Percentiles rank a stretch among this genome's conserved stretches.
phyloP scores from a whole-genome alignment of 495 filamentous ascomycete species.

The Hypoxylon rickii region DNA sequence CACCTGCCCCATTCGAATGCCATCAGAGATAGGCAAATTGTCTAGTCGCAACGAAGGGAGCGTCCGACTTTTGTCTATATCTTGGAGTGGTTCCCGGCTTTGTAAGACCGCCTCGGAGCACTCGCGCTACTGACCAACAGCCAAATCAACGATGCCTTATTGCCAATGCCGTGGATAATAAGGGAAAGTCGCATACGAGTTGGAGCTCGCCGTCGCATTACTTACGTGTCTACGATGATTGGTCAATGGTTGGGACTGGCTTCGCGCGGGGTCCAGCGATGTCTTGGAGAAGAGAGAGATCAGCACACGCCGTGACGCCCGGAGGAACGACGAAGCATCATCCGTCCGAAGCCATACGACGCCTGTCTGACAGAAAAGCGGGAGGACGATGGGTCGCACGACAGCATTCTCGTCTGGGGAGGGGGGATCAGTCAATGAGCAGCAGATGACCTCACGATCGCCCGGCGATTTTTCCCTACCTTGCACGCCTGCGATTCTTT shows the following conservation, averaged over 20 bases:
- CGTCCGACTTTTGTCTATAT: conserved; percentile 19
- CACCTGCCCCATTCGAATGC: conserved; percentile 29
- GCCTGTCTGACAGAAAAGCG: conserved; percentile 23
- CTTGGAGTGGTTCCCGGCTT: conserved; percentile 15
- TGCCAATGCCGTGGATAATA: conserved; percentile 30
- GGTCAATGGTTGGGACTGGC: conserved; percentile 27
- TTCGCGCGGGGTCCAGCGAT: conserved; percentile 28
- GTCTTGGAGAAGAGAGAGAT: too few relatives aligned
- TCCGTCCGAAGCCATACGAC: conserved; percentile 19
- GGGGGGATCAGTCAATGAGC: conserved; percentile 18
- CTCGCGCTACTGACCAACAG: too few relatives aligned
- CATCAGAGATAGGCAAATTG: conserved; percentile 30
- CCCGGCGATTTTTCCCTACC: conserved; percentile 20
- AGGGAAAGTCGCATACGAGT: conserved; percentile 31
- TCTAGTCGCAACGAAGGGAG: conserved; percentile 5
- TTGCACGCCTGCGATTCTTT: conserved; percentile 15
- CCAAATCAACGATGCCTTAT: too few relatives aligned
- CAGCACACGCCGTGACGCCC: conserved; percentile 18
- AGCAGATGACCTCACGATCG: conserved; percentile 33
- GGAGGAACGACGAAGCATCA: conserved; percentile 28
- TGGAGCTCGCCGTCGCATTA: conserved; percentile 28
- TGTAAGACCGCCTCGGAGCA: not conserved
- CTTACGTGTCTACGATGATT: conserved; percentile 25
- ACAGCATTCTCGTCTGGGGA: conserved; percentile 11
- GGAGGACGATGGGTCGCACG: conserved; percentile 23